Conservation (phyloP, 2,329 filamentous ascomycete species). For the Graphiopsis chlorocephala region DNA sequence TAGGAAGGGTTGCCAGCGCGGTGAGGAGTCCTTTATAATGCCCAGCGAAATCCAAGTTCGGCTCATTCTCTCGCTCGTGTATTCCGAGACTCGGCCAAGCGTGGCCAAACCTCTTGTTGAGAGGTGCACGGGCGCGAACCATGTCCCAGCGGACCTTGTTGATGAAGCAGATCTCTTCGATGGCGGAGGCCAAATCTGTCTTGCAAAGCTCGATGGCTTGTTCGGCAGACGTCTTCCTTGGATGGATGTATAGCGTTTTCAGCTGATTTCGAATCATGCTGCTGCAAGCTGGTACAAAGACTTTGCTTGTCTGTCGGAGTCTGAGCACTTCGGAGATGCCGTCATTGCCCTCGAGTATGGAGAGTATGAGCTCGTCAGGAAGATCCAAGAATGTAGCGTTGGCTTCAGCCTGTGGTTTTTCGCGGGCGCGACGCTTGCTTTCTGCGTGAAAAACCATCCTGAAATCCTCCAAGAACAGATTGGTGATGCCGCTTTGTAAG, state of each 20-base stretch:
- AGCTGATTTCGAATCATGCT: slow-evolving; percentile 8
- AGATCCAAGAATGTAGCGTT: slow-evolving; percentile 15
- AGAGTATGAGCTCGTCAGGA: slow-evolving; percentile 18
- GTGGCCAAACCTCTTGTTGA: not conserved
- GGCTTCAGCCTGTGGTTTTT: not conserved
- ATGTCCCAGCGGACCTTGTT: not conserved
- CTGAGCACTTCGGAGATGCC: slow-evolving; percentile 1
- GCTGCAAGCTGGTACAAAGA: slow-evolving; percentile 10
- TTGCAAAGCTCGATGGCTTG: slow-evolving; percentile 19
- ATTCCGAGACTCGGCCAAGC: not conserved
- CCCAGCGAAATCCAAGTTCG: not conserved
- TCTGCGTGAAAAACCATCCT: slow-evolving; percentile 16
- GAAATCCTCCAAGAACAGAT: not conserved
- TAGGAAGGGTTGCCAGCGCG: not conserved
- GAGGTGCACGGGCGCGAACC: not conserved
- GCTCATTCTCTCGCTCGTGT: not conserved
- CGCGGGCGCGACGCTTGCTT: slow-evolving; percentile 1
- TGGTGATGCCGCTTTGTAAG: not conserved
- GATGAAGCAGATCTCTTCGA: slow-evolving; percentile 21
- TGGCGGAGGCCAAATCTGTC: slow-evolving; percentile 11
- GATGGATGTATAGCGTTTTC: slow-evolving; percentile 22
- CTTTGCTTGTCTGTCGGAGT: slow-evolving; percentile 2
- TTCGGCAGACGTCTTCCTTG: slow-evolving; percentile 8
- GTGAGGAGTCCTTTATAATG: not conserved
- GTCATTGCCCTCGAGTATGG: slow-evolving; percentile 7